Conservation (phyloP, 345 rosid genomes). For the Corchorus olitorius region DNA sequence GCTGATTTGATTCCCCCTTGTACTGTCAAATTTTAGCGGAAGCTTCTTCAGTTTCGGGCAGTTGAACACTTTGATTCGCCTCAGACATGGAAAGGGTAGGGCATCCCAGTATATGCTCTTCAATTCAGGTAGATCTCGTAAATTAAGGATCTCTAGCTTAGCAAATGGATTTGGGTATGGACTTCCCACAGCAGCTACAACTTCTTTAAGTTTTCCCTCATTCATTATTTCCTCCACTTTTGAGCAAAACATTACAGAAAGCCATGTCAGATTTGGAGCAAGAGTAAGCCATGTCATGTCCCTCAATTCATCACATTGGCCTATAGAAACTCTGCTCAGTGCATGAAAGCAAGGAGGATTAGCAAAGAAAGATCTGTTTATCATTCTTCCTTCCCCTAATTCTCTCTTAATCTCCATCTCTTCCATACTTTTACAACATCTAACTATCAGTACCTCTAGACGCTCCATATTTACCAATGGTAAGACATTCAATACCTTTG, state of each 20-base stretch:
- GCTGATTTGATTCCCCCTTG: background rate
- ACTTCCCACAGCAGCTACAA: background rate
- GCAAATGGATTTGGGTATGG: no score
- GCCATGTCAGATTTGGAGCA: conserved; percentile 2
- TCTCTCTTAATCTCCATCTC: background rate
- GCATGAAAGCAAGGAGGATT: no score
- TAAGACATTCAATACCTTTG: background rate
- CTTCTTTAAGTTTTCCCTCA: no score
- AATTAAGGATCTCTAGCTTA: no score
- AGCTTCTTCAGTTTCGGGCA: conserved; percentile 21
- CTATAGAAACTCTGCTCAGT: background rate
- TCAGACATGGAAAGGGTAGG: background rate
- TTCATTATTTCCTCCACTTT: background rate
- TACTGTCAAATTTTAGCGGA: conserved; percentile 15
- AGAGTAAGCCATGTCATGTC: background rate
- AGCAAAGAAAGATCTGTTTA: no score
- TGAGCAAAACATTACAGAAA: background rate
- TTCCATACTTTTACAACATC: no score
- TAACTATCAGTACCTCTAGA: background rate
- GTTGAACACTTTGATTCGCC: background rate
- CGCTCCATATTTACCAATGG: background rate
- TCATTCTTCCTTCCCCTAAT: background rate
- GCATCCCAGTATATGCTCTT: conserved; percentile 16
- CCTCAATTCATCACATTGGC: background rate
- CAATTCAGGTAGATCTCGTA: no score